A percentile compares a stretch with the other conserved stretches of the same genome.
Conservation (phyloP, 352 stramenopile genomes). For the Pythium sp. region DNA sequence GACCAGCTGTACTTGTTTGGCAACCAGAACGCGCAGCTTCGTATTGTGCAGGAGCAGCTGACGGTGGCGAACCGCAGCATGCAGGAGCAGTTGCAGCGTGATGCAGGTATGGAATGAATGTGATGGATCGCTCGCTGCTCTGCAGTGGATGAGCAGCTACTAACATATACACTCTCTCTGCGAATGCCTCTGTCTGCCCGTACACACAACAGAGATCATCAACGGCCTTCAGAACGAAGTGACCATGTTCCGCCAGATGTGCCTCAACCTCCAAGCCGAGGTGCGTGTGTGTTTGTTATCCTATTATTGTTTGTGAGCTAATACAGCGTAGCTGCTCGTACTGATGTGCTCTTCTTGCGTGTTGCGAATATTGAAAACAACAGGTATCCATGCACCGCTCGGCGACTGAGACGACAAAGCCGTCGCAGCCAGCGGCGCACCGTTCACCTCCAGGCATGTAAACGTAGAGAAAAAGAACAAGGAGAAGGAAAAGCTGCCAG, state of each 20-base stretch:
- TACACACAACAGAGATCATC: constrained; percentile 38
- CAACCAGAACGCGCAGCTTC: constrained; percentile 64
- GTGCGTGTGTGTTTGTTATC: constrained; percentile 25
- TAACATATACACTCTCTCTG: background rate
- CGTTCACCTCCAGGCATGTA: constrained; percentile 23
- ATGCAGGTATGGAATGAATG: constrained; percentile 20
- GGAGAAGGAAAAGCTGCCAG: background rate
- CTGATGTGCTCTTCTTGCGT: background rate
- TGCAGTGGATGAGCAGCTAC: background rate
- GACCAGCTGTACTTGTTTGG: constrained; percentile 69
- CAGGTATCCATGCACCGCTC: constrained; percentile 17
- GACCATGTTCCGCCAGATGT: constrained; percentile 82
- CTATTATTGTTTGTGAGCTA: background rate
- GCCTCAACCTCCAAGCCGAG: constrained; percentile 73
- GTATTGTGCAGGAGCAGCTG: constrained; percentile 60
- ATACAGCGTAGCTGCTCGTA: background rate
- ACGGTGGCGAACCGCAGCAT: constrained; percentile 64
- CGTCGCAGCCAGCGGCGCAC: background rate
- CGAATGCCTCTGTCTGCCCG: background rate
- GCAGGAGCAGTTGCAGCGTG: constrained; percentile 65
- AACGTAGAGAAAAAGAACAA: background rate
- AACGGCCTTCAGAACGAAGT: constrained; percentile 72
- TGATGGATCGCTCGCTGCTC: background rate
- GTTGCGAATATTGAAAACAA: background rate
- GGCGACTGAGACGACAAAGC: background rate